Evolutionary conservation across 2,329 filamentous ascomycete genomes (phyloP).

Genomic region (Aspergillus sp.): DNA sequence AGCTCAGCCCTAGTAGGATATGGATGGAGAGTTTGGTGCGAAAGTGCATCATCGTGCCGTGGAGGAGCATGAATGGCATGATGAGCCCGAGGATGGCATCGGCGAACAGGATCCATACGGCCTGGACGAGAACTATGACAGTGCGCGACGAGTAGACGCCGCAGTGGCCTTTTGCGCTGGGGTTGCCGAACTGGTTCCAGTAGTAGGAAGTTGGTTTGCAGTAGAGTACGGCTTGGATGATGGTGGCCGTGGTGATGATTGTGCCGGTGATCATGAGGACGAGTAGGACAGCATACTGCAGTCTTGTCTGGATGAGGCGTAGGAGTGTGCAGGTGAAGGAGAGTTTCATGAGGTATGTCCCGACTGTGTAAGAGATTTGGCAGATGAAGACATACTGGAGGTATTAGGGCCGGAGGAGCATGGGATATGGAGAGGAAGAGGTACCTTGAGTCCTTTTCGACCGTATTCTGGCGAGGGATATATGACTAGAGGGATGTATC

Average conservation of each 20-base stretch:
- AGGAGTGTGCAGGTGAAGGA: not conserved
- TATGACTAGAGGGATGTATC: not conserved
- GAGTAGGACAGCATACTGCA: not conserved
- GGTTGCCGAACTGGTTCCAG: not conserved
- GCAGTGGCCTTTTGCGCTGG: not conserved
- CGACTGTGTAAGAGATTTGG: not conserved
- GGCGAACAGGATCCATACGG: not conserved
- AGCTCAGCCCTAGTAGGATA: not conserved
- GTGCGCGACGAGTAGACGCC: not conserved
- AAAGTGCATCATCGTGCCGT: not conserved
- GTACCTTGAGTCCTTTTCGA: not conserved
- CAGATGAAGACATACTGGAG: not conserved
- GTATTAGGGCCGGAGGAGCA: not conserved
- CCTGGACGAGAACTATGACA: not conserved
- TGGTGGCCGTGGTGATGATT: not conserved
- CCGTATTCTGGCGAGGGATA: not conserved
- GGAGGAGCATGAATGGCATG: not conserved
- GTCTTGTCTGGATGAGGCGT: not conserved
- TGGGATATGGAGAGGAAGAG: not conserved
- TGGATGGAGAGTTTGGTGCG: not conserved
- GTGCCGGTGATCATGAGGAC: not conserved
- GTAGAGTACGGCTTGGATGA: not conserved
- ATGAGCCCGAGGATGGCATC: not conserved
- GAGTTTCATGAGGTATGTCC: not conserved
- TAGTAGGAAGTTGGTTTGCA: not conserved